Evolutionary conservation across 768 basidiomycete genomes (phyloP), one percentile per base, ranked within the genome.

Genomic region (Kwoniella mangroviensis): DNA sequence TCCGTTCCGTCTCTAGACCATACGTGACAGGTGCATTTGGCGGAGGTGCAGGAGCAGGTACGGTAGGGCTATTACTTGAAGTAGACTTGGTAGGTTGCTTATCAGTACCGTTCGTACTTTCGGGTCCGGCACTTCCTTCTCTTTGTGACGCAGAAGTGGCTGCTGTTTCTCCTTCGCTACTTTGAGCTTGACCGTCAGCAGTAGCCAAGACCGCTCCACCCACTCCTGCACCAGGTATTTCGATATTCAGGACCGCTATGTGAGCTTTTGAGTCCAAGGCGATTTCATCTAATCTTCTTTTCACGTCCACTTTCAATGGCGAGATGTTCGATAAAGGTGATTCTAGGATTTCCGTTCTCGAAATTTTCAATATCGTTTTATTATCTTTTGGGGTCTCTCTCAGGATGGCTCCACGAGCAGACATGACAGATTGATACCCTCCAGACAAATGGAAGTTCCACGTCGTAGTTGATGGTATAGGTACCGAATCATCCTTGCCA

Each of bases 261-360:
- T 94, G 92, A 10, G 95, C 93, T 70, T 89, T 86, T n/a, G 93
- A 95, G 79, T 93, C 91, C 2, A 90, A 89, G 34, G 94, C 95
- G 79, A 98, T 92, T 79, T 96, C 93, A 82, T 97, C 94, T n/a
- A 98, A 88, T 65, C 90, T 89, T 61, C 89, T 88, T 63, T 91
- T 88, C 43, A 95, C 92, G 73, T 92, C 90, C 0, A 89, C 85
- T 83, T 94, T 95, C 77, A 96, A 87, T 6, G 88, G 52, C 89
- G 89, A 73, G 90, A 87, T 65, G 89, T 89, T 62, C 41, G 77
- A 60, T 34, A 80, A 72, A 34, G 82, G 81, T 26, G 90, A 89
- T 83, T 97, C 94, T 60, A 98, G 89, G 68, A 98, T 92, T 82
- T 98, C 95, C 34, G 92, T 92, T 76, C 94, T 91, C 34, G 93